Evolutionary conservation across 1,284 basidiomycete genomes (phyloP).

Genomic region (Cryptococcus sp.): DNA sequence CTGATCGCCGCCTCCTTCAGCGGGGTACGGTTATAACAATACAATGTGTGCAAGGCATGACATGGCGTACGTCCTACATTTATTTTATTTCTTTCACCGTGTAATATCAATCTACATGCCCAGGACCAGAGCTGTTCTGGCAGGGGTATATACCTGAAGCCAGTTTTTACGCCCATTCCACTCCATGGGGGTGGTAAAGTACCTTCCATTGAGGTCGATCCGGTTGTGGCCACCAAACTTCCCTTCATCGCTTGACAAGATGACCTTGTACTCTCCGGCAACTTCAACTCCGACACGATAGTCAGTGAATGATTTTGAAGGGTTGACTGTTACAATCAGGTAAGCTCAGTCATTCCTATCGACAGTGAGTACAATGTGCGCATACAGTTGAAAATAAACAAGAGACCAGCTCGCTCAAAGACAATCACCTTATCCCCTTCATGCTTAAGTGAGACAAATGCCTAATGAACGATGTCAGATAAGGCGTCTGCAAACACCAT

Average conservation of each 20-base stretch:
- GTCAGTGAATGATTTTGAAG: slow-evolving; percentile 80
- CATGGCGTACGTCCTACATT: too few relatives aligned
- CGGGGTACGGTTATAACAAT: too few relatives aligned
- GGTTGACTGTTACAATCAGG: slow-evolving; percentile 59
- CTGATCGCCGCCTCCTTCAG: too few relatives aligned
- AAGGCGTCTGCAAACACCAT: too few relatives aligned
- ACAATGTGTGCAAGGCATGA: too few relatives aligned
- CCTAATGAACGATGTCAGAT: slow-evolving; percentile 51
- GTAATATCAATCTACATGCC: slow-evolving; percentile 37
- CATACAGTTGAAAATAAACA: slow-evolving; percentile 90
- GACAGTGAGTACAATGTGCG: neutral
- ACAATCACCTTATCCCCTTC: slow-evolving; percentile 88
- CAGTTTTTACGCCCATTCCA: slow-evolving; percentile 92
- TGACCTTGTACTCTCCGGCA: slow-evolving; percentile 78
- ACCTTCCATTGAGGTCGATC: slow-evolving; percentile 63
- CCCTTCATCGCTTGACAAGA: slow-evolving; percentile 81
- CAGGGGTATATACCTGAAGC: slow-evolving; percentile 77
- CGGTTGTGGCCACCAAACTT: slow-evolving; percentile 86
- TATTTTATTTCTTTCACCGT: neutral
- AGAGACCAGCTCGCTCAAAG: slow-evolving; percentile 83
- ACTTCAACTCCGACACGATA: slow-evolving; percentile 87
- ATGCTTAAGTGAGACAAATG: slow-evolving; percentile 88
- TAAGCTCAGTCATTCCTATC: neutral
- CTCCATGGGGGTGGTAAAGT: slow-evolving; percentile 76
- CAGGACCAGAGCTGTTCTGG: slow-evolving; percentile 69